These are phyloP conservation scores for Microthlaspi erraticum DNA, from an alignment of 345 rosid species.

Conservation along the genomic window DNA sequence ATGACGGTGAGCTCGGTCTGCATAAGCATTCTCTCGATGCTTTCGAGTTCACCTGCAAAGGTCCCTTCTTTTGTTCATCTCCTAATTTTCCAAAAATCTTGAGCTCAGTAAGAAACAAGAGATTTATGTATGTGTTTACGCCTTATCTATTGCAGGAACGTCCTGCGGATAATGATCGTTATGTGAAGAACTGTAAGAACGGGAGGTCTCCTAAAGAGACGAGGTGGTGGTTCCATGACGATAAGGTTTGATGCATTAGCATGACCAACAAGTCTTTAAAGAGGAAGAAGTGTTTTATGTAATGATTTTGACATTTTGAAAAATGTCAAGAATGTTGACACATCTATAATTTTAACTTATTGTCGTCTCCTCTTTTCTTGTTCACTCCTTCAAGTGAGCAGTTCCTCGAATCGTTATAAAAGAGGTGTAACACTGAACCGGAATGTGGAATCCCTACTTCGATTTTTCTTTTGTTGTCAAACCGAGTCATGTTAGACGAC, in stretches of 20 bases:
- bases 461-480: neutral
- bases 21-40: slow-evolving; percentile 98
- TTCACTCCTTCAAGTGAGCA: neutral
- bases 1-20: slow-evolving; percentile 98
- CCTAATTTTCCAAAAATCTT: neutral
- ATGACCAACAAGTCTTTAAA: neutral
- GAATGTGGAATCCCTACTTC: neutral
- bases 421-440: neutral
- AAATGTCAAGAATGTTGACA: slow-evolving; percentile 9
- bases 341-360: slow-evolving; percentile 13
- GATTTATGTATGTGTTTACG: neutral
- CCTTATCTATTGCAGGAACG: slow-evolving; percentile 73
- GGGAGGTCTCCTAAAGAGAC: slow-evolving; percentile 99
- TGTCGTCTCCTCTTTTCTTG: neutral
- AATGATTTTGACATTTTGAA: slow-evolving; percentile 21
- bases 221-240: slow-evolving; percentile 99
- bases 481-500: neutral
- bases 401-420: neutral
- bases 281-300: slow-evolving; percentile 10
- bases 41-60: slow-evolving; percentile 95
- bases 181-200: slow-evolving; percentile 91
- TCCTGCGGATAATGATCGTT: slow-evolving; percentile 95
- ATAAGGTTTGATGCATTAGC: slow-evolving; percentile 71
- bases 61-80: slow-evolving; percentile 41
- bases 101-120: neutral